Evolutionary conservation across 768 basidiomycete species (phyloP), one percentile per base, ranked within the genome.

Genomic region (Tubosaeta brunneosetosa): DNA sequence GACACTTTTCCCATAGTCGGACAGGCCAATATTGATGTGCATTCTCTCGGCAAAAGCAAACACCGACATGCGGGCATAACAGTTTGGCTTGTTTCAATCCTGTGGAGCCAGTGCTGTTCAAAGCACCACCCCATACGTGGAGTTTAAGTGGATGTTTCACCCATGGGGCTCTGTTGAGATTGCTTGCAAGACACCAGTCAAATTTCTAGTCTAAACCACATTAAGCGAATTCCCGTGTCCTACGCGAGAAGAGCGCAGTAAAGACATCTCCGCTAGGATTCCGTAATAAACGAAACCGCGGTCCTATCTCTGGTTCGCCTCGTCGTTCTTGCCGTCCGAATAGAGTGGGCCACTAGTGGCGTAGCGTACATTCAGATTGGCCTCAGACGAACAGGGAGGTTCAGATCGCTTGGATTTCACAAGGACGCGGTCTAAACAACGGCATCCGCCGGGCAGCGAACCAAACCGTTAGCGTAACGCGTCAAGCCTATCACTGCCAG

Each of bases 221-320:
- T 44, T 2, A 16, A 50, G 61, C 51, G 46, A 44, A 11, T 27
- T 43, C 50, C 33, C 43, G 44, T 47, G 31, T n/a, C 16, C 25
- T 43, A 46, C 50, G 52, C 50, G 61, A 61, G 33, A 50, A 57
- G 29, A 51, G 22, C 50, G 49, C 51, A 47, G 17, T 37, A 38
- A 52, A 42, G 37, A 41, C 16, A 53, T 33, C 25, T 42, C 25
- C 38, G 50, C 32, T 31, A 29, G 4, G 7, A 27, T 62, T 51
- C 49, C 61, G 62, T 65, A 63, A 64, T 65, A 63, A 64, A 41
- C 17, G 19, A 22, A 41, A 33, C 12, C 16, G 36, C 34, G 51
- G 29, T 27, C 17, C 26, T 7, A 29, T 55, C 49, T 34, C 34
- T 25, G 19, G 19, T 12, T 17, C 40, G 19, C 40, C 10, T 41